phyloP scores from a whole-genome alignment of 345 rosid species.

The Brassica nigra region DNA sequence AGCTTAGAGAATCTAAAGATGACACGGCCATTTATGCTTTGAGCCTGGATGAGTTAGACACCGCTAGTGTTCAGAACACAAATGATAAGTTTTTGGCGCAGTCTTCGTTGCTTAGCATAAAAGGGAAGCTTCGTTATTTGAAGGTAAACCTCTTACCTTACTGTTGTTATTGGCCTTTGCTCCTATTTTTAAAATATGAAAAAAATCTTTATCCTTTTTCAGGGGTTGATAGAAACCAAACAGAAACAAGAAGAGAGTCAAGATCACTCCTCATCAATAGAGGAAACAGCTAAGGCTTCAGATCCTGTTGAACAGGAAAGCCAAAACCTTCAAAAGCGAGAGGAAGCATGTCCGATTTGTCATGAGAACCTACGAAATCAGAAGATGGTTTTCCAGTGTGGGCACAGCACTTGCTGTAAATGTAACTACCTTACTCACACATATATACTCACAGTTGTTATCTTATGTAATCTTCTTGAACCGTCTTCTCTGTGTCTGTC shows the following conservation, averaged over 20 bases:
- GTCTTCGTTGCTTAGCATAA: conserved; percentile 57
- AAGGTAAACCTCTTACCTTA: conserved; percentile 53
- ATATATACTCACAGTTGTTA: not conserved
- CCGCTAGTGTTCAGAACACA: conserved; percentile 71
- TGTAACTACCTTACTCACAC: conserved; percentile 51
- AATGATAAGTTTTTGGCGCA: conserved; percentile 78
- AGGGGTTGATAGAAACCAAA: conserved; percentile 79
- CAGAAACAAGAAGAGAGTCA: conserved; percentile 53
- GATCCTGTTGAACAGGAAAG: conserved; percentile 44
- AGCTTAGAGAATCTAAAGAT: conserved; percentile 69
- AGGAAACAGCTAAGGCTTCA: conserved; percentile 35
- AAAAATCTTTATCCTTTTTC: conserved; percentile 34
- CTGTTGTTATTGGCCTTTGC: conserved; percentile 5
- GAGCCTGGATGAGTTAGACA: conserved; percentile 68
- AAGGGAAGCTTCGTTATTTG: conserved; percentile 89
- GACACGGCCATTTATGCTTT: conserved; percentile 78
- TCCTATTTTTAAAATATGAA: too few relatives aligned
- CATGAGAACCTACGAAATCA: conserved; percentile 74
- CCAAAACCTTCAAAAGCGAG: conserved; percentile 48
- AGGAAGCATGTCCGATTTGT: conserved; percentile 90
- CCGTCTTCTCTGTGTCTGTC: conserved; percentile 20
- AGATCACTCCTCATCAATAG: conserved; percentile 44
- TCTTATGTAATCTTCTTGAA: not conserved
- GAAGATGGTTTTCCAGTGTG: conserved; percentile 97
- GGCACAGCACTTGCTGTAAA: conserved; percentile 89